Evolutionary conservation across 345 rosid species (phyloP).

Genomic region (Syzygium oleosum): DNA sequence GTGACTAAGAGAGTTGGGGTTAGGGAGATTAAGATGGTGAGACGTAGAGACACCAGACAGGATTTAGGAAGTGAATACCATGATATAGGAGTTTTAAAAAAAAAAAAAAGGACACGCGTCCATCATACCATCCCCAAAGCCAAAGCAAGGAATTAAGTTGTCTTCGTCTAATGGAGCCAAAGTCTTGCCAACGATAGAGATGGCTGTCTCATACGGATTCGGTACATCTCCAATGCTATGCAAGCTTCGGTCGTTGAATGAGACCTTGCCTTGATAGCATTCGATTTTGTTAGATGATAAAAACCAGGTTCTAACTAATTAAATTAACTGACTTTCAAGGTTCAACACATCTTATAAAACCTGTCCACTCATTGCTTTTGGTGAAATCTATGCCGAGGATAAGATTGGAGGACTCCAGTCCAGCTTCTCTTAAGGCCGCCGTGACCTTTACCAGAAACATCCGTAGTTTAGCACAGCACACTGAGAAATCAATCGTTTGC

Average conservation of each 20-base stretch:
- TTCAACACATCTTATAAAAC: neutral
- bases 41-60: neutral
- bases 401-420: slow-evolving; percentile 95
- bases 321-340: neutral
- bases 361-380: slow-evolving; percentile 96
- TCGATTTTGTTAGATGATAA: neutral
- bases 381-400: slow-evolving; percentile 97
- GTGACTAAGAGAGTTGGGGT: slow-evolving; percentile 32
- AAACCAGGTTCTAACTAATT: neutral
- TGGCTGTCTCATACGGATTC: slow-evolving; percentile 94
- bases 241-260: slow-evolving; percentile 70
- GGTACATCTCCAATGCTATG: slow-evolving; percentile 55
- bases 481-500: neutral
- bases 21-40: neutral
- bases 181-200: slow-evolving; percentile 85
- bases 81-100: slow-evolving; percentile 2
- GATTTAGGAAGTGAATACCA: neutral
- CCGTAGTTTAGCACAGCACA: neutral
- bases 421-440: slow-evolving; percentile 73
- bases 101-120: neutral
- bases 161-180: slow-evolving; percentile 95
- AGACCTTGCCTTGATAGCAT: slow-evolving; percentile 39
- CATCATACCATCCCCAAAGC: slow-evolving; percentile 91
- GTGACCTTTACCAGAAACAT: slow-evolving; percentile 45
- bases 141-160: slow-evolving; percentile 89